Conservation (phyloP, 768 basidiomycete genomes). For the Kwoniella pini region DNA sequence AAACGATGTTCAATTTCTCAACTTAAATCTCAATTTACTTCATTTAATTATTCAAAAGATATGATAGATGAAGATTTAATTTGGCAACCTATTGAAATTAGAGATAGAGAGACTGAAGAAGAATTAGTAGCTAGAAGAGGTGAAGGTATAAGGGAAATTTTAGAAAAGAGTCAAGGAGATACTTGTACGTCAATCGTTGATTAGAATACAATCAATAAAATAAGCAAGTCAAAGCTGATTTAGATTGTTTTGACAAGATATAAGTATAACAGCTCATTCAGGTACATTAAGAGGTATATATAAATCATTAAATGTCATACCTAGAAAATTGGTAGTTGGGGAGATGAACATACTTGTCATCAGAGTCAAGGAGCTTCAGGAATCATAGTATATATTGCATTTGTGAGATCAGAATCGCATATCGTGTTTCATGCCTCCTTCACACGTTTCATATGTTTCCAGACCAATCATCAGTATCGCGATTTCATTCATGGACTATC, state of each 20-base stretch:
- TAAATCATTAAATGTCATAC: slow-evolving; percentile 23
- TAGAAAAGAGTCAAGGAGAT: slow-evolving; percentile 13
- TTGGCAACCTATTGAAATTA: slow-evolving; percentile 18
- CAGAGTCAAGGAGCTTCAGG: slow-evolving; percentile 22
- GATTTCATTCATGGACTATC: too few relatives aligned
- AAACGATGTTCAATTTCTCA: slow-evolving; percentile 3
- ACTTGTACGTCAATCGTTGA: slow-evolving; percentile 25
- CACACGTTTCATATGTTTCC: too few relatives aligned
- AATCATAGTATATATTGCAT: neutral
- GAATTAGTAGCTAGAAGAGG: slow-evolving; percentile 27
- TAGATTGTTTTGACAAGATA: slow-evolving; percentile 12
- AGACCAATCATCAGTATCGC: too few relatives aligned
- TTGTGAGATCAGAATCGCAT: too few relatives aligned
- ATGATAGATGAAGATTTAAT: slow-evolving; percentile 21
- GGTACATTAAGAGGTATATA: slow-evolving; percentile 29
- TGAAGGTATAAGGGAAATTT: slow-evolving; percentile 21
- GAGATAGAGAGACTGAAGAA: slow-evolving; percentile 32
- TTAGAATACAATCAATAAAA: too few relatives aligned
- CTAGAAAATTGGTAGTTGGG: slow-evolving; percentile 17
- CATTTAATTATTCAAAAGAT: slow-evolving; percentile 20
- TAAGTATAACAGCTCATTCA: slow-evolving; percentile 37
- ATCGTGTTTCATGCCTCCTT: too few relatives aligned
- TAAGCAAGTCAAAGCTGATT: neutral
- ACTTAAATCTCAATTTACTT: slow-evolving; percentile 23
- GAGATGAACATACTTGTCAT: slow-evolving; percentile 44